phyloP scores from a whole-genome alignment of 2,329 filamentous ascomycete genomes.

The Neopestalotiopsis sp. region DNA sequence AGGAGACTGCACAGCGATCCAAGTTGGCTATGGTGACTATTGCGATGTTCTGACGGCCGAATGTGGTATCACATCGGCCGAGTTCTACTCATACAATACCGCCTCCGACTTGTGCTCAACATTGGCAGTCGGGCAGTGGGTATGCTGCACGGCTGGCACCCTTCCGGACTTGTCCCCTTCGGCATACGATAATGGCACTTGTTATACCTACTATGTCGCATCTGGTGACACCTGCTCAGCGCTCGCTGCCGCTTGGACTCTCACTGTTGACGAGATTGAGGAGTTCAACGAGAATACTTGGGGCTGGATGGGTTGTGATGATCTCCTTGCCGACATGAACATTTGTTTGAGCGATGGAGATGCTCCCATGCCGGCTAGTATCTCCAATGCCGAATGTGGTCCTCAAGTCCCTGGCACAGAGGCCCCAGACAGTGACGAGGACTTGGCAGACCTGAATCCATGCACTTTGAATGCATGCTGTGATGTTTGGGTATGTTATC shows the following conservation, averaged over 20 bases:
- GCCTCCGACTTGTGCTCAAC: constrained; percentile 38
- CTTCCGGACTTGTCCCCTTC: constrained; percentile 41
- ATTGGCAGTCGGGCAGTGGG: constrained; percentile 38
- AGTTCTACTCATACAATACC: constrained; percentile 25
- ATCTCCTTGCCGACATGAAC: constrained; percentile 21
- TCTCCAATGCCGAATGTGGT: constrained; percentile 28
- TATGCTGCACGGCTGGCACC: constrained; percentile 44
- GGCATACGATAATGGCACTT: constrained; percentile 41
- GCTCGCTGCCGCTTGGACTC: constrained; percentile 31
- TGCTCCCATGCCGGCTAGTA: constrained; percentile 26
- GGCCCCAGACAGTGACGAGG: background rate
- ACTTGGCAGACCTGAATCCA: background rate
- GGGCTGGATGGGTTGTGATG: constrained; percentile 27
- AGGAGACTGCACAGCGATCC: too few relatives aligned
- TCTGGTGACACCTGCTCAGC: constrained; percentile 38
- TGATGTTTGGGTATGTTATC: too few relatives aligned
- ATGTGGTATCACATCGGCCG: constrained; percentile 29
- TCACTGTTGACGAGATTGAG: constrained; percentile 26
- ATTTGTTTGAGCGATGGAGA: constrained; percentile 31
- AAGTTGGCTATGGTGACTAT: background rate
- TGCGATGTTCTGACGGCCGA: constrained; percentile 30
- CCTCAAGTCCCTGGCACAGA: constrained; percentile 22
- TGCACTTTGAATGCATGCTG: background rate
- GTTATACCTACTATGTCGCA: constrained; percentile 38
- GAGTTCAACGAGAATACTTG: constrained; percentile 30